These are phyloP conservation scores for Geosiphon pyriformis DNA, from an alignment of 192 early-diverging fungal species.

Conservation along the genomic window DNA sequence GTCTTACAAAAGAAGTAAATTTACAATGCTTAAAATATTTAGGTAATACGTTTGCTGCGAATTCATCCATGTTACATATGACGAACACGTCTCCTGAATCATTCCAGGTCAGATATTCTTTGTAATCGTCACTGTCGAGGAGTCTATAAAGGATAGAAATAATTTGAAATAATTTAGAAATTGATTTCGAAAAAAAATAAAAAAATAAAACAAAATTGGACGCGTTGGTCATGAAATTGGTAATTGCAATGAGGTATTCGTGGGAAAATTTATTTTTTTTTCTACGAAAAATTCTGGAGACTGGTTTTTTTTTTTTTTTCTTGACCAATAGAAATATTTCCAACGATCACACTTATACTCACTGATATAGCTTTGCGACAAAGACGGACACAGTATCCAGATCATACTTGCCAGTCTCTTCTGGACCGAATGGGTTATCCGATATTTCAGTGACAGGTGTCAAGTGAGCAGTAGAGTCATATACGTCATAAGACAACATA, in stretches of 20 bases:
- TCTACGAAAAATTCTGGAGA: too few species aligned
- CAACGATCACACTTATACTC: background rate
- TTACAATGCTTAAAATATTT: slow-evolving; percentile 45
- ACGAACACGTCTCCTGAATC: slow-evolving; percentile 23
- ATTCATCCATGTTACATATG: slow-evolving; percentile 32
- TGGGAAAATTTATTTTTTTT: too few species aligned
- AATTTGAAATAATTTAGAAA: background rate
- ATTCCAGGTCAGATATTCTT: slow-evolving; percentile 25
- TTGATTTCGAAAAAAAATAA: background rate
- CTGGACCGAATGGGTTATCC: background rate
- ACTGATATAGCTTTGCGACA: slow-evolving; percentile 25
- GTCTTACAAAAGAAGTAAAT: slow-evolving; percentile 46
- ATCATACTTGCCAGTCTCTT: slow-evolving; percentile 24
- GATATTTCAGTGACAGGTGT: background rate
- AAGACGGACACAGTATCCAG: slow-evolving; percentile 22
- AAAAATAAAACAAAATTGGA: background rate
- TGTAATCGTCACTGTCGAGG: slow-evolving; percentile 20
- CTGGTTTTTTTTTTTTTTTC: too few species aligned
- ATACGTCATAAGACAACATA: slow-evolving; percentile 8
- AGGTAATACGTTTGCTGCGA: slow-evolving; percentile 40
- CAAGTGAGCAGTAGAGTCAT: slow-evolving; percentile 1
- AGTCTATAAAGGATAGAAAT: slow-evolving; percentile 4
- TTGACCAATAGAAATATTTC: background rate
- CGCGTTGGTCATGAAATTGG: background rate
- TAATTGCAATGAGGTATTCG: too few species aligned